phyloP scores from a whole-genome alignment of 73 alveolate species.

The Stentor roeselii region DNA sequence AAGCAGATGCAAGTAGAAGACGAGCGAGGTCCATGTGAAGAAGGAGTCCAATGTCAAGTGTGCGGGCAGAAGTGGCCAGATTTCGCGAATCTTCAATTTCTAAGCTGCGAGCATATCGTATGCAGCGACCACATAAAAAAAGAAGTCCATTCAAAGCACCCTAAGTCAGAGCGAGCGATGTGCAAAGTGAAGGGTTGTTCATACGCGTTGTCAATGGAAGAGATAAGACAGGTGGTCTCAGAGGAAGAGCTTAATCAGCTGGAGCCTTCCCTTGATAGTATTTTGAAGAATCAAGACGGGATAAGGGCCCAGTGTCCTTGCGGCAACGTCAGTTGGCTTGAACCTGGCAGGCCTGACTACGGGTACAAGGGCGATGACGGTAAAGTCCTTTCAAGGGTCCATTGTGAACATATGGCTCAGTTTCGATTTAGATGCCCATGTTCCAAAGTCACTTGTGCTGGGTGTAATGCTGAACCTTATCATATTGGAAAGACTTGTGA shows the following conservation, averaged over 20 bases:
- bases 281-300: neutral
- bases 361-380: slow-evolving; percentile 40
- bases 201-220: neutral
- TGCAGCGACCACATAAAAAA: neutral
- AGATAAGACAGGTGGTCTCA: neutral
- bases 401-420: slow-evolving; percentile 67
- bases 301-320: slow-evolving; percentile 4
- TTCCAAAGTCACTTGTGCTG: slow-evolving; percentile 65
- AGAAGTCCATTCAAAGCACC: neutral
- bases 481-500: slow-evolving; percentile 84
- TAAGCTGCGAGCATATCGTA: neutral
- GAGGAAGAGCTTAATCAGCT: neutral
- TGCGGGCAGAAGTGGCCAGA: neutral
- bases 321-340: slow-evolving; percentile 23
- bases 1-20: neutral
- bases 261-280: neutral
- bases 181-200: neutral
- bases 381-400: slow-evolving; percentile 26
- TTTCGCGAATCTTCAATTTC: neutral
- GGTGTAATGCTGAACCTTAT: slow-evolving; percentile 80
- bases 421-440: slow-evolving; percentile 72
- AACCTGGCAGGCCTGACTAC: slow-evolving; percentile 51
- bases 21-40: neutral
- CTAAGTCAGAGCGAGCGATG: neutral
- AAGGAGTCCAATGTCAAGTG: neutral